phyloP scores from a whole-genome alignment of 495 filamentous ascomycete species.

The Immersiella caudata region DNA sequence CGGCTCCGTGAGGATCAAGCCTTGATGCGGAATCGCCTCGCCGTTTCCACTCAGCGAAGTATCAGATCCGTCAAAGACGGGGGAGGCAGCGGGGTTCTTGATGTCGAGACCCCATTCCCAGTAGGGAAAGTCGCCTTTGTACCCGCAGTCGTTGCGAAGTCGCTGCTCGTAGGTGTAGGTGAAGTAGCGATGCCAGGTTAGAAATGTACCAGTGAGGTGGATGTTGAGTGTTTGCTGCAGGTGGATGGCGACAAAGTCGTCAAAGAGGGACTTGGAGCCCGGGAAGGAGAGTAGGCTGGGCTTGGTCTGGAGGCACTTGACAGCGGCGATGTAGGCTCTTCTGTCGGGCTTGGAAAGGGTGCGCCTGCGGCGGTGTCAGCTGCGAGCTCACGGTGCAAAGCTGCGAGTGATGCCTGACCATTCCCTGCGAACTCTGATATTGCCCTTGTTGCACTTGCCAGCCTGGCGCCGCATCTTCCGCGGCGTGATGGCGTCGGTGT shows the following conservation, averaged over 20 bases:
- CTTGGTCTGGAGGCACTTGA: conserved; percentile 62
- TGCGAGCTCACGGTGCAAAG: neutral
- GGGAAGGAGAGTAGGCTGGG: conserved; percentile 49
- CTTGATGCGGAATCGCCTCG: conserved; percentile 39
- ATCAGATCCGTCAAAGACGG: conserved; percentile 62
- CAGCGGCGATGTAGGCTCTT: conserved; percentile 62
- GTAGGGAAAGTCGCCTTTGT: conserved; percentile 52
- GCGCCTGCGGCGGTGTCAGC: conserved; percentile 5
- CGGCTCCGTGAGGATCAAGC: conserved; percentile 21
- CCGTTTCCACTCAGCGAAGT: conserved; percentile 65
- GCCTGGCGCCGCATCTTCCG: conserved; percentile 8
- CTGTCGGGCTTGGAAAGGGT: conserved; percentile 2
- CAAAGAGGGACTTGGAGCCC: conserved; percentile 43
- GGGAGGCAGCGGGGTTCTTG: conserved; percentile 50
- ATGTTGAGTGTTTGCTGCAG: conserved; percentile 63
- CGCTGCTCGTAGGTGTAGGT: conserved; percentile 64
- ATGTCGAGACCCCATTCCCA: conserved; percentile 63
- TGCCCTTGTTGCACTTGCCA: conserved; percentile 10
- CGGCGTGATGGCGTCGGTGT: conserved; percentile 5
- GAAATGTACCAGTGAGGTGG: conserved; percentile 67
- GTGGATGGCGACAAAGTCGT: conserved; percentile 72
- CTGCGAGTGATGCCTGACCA: neutral
- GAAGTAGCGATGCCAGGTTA: conserved; percentile 73
- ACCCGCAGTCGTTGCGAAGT: conserved; percentile 67
- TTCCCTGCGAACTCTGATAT: conserved; percentile 2